Percentiles rank a stretch among this genome's conserved stretches.
Conservation (phyloP, 768 basidiomycete genomes). For the Lentinus brumalis region DNA sequence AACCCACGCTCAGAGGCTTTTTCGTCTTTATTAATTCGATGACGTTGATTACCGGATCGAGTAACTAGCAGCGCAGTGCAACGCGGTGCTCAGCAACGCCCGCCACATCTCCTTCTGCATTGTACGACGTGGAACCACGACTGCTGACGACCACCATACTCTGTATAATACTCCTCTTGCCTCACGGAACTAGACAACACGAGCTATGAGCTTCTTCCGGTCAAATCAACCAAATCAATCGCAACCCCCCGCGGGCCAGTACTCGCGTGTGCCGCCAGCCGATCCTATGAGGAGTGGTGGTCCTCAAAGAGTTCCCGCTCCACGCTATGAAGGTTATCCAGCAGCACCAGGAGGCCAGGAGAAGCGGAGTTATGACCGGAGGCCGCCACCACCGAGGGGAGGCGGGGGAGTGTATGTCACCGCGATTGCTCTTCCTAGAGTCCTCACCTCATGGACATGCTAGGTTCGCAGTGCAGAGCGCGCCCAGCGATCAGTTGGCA, state of each 20-base stretch:
- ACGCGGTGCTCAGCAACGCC: background rate
- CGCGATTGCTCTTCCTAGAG: background rate
- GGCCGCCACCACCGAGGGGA: slow-evolving; percentile 14
- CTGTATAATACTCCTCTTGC: background rate
- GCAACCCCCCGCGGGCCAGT: slow-evolving; percentile 40
- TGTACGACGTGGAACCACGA: background rate
- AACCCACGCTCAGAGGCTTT: background rate
- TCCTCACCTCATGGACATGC: background rate
- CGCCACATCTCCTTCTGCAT: background rate
- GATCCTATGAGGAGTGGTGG: slow-evolving; percentile 12
- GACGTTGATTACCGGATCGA: too few relatives aligned
- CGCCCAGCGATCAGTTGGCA: slow-evolving; percentile 50
- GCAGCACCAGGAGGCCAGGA: slow-evolving; percentile 25
- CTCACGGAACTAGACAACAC: background rate
- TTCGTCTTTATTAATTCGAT: too few relatives aligned
- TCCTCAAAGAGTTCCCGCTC: slow-evolving; percentile 26
- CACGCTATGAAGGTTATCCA: slow-evolving; percentile 30
- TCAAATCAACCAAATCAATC: slow-evolving; percentile 11
- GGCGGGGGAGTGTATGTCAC: slow-evolving; percentile 25
- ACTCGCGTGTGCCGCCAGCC: slow-evolving; percentile 45
- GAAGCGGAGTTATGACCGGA: slow-evolving; percentile 29
- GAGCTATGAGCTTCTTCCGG: slow-evolving; percentile 25
- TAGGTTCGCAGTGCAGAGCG: slow-evolving; percentile 29
- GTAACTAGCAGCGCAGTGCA: too few relatives aligned
- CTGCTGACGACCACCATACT: background rate